Conservation (phyloP, 1,139 yeast species). For the Scheffersomyces illinoinensis region DNA sequence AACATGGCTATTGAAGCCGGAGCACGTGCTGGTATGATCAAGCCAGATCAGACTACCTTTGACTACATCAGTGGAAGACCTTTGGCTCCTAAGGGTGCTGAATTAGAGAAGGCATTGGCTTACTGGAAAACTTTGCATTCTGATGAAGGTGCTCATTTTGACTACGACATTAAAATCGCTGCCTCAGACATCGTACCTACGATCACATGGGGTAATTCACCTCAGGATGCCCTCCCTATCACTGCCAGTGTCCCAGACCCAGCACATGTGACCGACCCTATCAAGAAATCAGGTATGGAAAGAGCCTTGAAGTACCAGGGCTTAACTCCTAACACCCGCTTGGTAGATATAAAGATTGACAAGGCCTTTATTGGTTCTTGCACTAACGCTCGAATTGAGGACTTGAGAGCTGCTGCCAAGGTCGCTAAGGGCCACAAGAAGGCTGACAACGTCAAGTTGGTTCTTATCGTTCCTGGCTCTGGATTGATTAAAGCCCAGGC, state of each 20-base stretch:
- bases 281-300: constrained; percentile 79
- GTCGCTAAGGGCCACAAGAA: constrained; percentile 90
- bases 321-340: constrained; percentile 76
- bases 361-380: constrained; percentile 97
- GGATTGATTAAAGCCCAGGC: constrained; percentile 93
- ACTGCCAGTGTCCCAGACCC: constrained; percentile 93
- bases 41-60: constrained; percentile 87
- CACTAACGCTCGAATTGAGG: constrained; percentile 97
- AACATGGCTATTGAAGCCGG: constrained; percentile 99
- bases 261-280: constrained; percentile 65
- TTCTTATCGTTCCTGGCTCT: constrained; percentile 95
- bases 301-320: constrained; percentile 94
- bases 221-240: constrained; percentile 97
- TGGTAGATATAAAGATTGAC: constrained; percentile 72
- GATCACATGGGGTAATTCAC: constrained; percentile 99
- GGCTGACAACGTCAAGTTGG: constrained; percentile 79
- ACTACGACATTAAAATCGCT: constrained; percentile 75
- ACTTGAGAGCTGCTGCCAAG: constrained; percentile 90
- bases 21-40: constrained; percentile 99
- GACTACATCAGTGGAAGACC: constrained; percentile 92
- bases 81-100: constrained; percentile 86
- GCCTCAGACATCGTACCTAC: constrained; percentile 91
- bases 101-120: constrained; percentile 90
- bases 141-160: constrained; percentile 89
- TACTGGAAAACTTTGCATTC: constrained; percentile 90